Evolutionary conservation across 2,329 filamentous ascomycete genomes (phyloP), one percentile per base, ranked within the genome.

Genomic region (Fusarium euwallaceae): DNA sequence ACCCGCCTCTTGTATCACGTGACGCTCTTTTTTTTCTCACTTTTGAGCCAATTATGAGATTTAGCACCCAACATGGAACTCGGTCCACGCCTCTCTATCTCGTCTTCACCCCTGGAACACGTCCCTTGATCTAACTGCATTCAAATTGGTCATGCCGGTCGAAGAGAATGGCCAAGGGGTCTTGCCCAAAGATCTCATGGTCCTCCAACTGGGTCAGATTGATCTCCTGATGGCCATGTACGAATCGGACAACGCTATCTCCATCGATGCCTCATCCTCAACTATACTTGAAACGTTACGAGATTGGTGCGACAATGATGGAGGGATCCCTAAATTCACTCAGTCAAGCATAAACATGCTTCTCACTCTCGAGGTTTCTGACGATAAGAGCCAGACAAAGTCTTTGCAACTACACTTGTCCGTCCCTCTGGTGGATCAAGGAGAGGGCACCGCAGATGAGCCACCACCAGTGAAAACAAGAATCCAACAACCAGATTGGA

Each of bases 141-240:
- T 24, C 24, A 5, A 24, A 24, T 24, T 5, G 24, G 4, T 24
- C 37, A 70, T 61, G 61, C 5, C 37, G 20, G 16, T 39, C 34
- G 27, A 36, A 2, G 8, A 3, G 10, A 8, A 3, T 2, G 6
- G 7, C 2, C 41, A 43, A 14, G 67, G 41, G 71, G 64, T 60
- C 2, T 75, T 88, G 10, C 81, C 86, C 0, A 76, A 76, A n/a
- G 86, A 88, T 9, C 71, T 87, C 2, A 81, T 88, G 75, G 85
- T 86, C 67, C 80, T 84, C 14, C 87, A 88, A 77, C 78, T 88
- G 12, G 84, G 83, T 1, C 86, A 86, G 64, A 82, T 89, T 37
- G 87, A 89, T 61, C 85, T 89, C n/a, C 78, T 89, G 4, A 79
- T 82, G 73, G 87, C 87, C 11, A 89, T 89, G 88, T 89, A 87